Evolutionary conservation across 305 asterid species (phyloP), one percentile per base, ranked within the genome.

Genomic region (Solanum hybrid): DNA sequence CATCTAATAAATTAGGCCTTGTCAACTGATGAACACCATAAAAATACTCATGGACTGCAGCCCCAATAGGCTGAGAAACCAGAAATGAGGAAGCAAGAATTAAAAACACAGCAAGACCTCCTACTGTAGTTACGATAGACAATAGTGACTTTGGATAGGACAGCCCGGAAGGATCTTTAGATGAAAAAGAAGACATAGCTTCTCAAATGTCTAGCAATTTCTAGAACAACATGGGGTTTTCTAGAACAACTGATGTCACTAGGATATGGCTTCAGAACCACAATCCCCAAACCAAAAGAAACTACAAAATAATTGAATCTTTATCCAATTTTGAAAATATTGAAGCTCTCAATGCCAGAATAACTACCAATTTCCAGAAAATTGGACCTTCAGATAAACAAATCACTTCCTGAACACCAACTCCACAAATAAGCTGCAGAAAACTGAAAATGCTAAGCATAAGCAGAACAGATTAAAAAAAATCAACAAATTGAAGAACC

Each of bases 31-130:
- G 92, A 37, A 93, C 93, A 75, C 93, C 93, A 41, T 94, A 94
- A 90, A 95, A 92, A 88, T 94, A 94, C 84, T 93, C 95, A 80
- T 93, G 95, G 89, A 94, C 93, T 1, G 95, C 92, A 26, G 93
- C 81, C 27, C 96, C 97, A 86, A 94, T 88, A 36, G 96, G 98
- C 34, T 93, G 96, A 2, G 95, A 93, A 70, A 95, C 93, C 92
- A 96, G 92, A 78, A 94, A 45, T 24, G 97, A 93, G 27, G 99
- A 96, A 85, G 97, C 96, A 90, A 96, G 94, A 89, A 94, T 84
- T 89, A 96, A 91, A 91, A 95, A 95, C 87, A 95, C 32, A 79
- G 98, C 96, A 89, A 96, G 93, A 72, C 96, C 96, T 68, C 97
- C 98, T 39, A 94, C 94, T 65, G 93, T 93, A 90, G 96, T 95